Evolutionary conservation across 768 basidiomycete species (phyloP).

Genomic region (Amanita jacksonii): DNA sequence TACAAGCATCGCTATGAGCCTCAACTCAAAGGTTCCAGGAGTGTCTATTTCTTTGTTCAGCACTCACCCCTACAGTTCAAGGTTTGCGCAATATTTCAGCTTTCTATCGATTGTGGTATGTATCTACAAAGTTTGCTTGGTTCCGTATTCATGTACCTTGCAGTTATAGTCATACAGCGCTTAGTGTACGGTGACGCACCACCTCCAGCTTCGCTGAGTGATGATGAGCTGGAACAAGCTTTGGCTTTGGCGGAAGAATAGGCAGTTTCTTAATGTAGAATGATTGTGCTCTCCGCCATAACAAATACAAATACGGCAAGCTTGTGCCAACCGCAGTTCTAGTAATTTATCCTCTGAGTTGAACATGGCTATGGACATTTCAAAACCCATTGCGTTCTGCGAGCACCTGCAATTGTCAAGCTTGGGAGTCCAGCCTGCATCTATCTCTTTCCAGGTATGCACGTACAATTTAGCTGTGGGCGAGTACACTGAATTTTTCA

Average conservation of each 20-base stretch:
- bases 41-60: constrained; percentile 72
- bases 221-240: constrained; percentile 70
- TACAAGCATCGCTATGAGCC: too few species aligned
- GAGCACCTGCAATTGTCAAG: constrained; percentile 93
- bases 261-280: too few species aligned
- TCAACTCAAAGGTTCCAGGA: constrained; percentile 29
- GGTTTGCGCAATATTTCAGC: constrained; percentile 74
- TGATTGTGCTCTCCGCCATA: too few species aligned
- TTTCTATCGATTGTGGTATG: constrained; percentile 71
- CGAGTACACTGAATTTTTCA: constrained; percentile 14
- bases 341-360: constrained; percentile 23
- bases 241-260: constrained; percentile 57
- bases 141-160: too few species aligned
- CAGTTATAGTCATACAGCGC: constrained; percentile 67
- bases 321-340: neutral
- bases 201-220: constrained; percentile 43
- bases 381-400: constrained; percentile 82
- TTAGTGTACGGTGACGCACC: constrained; percentile 63
- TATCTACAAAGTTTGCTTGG: constrained; percentile 9
- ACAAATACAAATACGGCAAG: constrained; percentile 5
- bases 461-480: constrained; percentile 25
- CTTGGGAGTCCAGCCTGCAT: constrained; percentile 90
- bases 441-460: constrained; percentile 91
- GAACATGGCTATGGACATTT: constrained; percentile 38
- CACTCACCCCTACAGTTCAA: constrained; percentile 72